phyloP scores from a whole-genome alignment of 768 basidiomycete genomes.

The Boletus rubescentipes region DNA sequence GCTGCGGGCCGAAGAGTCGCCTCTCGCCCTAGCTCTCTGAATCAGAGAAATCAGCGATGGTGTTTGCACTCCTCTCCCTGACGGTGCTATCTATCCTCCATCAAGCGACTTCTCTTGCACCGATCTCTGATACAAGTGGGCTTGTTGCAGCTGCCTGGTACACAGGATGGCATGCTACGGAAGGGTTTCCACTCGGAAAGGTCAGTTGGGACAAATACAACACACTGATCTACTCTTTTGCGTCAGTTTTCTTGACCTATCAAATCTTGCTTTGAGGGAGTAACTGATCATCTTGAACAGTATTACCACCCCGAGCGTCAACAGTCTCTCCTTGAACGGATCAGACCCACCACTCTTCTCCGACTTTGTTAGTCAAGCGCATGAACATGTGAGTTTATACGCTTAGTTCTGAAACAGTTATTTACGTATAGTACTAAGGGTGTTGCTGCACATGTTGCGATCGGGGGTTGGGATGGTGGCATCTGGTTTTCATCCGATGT shows the following conservation, averaged over 20 bases:
- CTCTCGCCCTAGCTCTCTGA: background rate
- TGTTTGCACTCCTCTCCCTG: background rate
- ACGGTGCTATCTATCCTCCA: conserved; percentile 4
- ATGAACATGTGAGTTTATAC: conserved; percentile 31
- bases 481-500: conserved; percentile 62
- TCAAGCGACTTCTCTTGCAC: background rate
- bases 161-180: conserved; percentile 37
- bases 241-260: conserved; percentile 35
- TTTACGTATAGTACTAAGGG: conserved; percentile 34
- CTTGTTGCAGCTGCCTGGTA: conserved; percentile 59
- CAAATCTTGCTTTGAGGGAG: background rate
- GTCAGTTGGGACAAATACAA: conserved; percentile 75
- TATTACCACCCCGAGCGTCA: conserved; percentile 33
- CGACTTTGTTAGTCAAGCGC: conserved; percentile 51
- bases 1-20: too few species aligned
- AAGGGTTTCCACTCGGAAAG: conserved; percentile 49
- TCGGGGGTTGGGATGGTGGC: conserved; percentile 75
- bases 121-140: background rate
- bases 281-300: conserved; percentile 20
- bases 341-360: conserved; percentile 53
- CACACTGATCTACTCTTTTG: conserved; percentile 68
- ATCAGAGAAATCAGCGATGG: background rate
- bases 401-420: background rate
- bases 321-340: conserved; percentile 31
- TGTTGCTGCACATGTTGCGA: conserved; percentile 55